Base-by-base conservation (phyloP, 192 early-diverging fungal genomes). In the Spizellomyces sp. region DNA sequence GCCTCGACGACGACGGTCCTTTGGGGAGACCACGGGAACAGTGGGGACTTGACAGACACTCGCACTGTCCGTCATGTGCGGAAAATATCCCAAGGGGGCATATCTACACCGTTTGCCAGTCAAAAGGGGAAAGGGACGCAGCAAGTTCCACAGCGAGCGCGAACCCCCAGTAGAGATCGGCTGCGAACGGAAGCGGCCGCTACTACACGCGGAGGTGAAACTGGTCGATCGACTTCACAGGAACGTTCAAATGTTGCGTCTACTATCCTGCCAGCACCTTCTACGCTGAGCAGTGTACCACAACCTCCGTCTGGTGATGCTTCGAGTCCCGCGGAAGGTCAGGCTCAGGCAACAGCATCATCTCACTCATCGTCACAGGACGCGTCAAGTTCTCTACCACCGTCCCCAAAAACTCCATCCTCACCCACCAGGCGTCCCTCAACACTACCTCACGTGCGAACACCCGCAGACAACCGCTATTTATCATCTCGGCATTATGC, bases 401-500 rank as follows among this genome's bases (percentile, higher is more conserved):
- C 66, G 5, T 10, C 58, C 22, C 66, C 66, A 36, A 17, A 43
- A 19, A n/a, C 68, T 19, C 68, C 41, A n/a, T 8, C 58, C 7
- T 58, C 68, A 8, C 68, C 68, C 12, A 56, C 58, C 21, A 12
- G 12, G 12, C 57, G 68, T 45, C 57, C 58, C n/a, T 45, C 68
- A 14, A 58, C 66, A 46, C 50, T 59, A 9, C 61, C 58, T 22
- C 57, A 36, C n/a, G 68, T 70, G 8, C 55, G 68, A 19, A 61
- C 68, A 7, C 68, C 68, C 4, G 55, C 68, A 6, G 68, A 60
- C 22, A 70, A 70, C 22, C 68, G 68, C 6, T 70, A 70, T 62
- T 45, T 70, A 5, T 70, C 68, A 21, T 48, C 17, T 9, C 10
- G 15, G 12, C 57, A 70, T 47, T 19, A 45, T 21, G 57, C 43